Conservation (phyloP, 2,329 filamentous ascomycete genomes). For the Nemania bipapillata region DNA sequence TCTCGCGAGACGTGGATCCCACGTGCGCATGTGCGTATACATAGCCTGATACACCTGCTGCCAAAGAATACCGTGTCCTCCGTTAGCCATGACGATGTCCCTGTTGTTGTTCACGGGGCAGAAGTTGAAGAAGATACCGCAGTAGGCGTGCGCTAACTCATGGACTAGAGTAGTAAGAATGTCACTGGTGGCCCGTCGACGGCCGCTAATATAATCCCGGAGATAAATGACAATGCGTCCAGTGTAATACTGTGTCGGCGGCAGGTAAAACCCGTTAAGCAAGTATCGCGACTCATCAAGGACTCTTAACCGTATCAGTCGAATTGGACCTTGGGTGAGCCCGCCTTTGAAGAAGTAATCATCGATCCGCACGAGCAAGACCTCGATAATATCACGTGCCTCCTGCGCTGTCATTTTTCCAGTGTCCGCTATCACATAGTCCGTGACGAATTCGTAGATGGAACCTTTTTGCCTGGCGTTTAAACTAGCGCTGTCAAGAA, state of each 20-base stretch:
- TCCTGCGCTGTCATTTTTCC: neutral
- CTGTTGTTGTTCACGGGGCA: neutral
- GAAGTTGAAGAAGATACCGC: neutral
- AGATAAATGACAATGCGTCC: neutral
- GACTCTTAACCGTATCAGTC: neutral
- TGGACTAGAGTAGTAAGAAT: neutral
- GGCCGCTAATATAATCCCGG: neutral
- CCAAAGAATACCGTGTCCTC: neutral
- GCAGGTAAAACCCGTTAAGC: too few species aligned
- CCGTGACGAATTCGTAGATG: neutral
- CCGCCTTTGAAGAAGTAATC: constrained; percentile 9
- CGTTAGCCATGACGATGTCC: neutral
- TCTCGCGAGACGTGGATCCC: neutral
- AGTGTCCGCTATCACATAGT: neutral
- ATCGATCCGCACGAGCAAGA: neutral
- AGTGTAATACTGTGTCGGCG: too few species aligned
- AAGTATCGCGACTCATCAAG: too few species aligned
- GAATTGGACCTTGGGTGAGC: neutral
- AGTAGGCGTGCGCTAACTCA: neutral
- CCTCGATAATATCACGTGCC: neutral
- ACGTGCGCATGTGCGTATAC: neutral
- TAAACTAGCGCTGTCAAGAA: neutral
- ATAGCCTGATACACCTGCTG: neutral
- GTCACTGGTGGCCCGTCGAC: neutral
- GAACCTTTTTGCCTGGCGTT: too few species aligned